These are phyloP conservation scores for Pisolithus microcarpus DNA, from an alignment of 768 basidiomycete genomes.

Conservation along the genomic window DNA sequence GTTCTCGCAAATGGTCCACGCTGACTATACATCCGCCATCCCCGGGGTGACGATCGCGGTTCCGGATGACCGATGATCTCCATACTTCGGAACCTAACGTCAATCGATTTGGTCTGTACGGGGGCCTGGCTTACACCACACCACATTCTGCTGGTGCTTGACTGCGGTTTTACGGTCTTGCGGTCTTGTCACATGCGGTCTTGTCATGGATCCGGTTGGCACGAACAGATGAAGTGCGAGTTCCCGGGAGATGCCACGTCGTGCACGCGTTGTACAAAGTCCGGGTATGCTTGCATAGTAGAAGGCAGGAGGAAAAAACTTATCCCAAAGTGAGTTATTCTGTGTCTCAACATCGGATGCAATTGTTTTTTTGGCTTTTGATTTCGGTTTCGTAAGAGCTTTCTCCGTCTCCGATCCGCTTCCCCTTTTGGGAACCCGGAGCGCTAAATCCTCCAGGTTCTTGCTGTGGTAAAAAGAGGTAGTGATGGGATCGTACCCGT, in stretches of 20 bases:
- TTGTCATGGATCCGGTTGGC: conserved; percentile 12
- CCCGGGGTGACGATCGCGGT: too few relatives aligned
- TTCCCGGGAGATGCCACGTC: conserved; percentile 66
- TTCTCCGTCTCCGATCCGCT: background rate
- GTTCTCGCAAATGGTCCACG: background rate
- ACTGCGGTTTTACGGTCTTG: conserved; percentile 10
- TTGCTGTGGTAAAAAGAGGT: background rate
- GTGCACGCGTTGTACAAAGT: conserved; percentile 69
- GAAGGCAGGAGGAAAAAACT: conserved; percentile 76
- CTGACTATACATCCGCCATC: background rate
- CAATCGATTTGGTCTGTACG: background rate
- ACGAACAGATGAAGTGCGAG: conserved; percentile 74
- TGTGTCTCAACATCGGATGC: too few relatives aligned
- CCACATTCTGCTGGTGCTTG: background rate
- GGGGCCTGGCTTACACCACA: background rate
- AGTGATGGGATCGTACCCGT: conserved; percentile 1
- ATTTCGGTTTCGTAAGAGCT: conserved; percentile 7
- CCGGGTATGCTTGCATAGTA: conserved; percentile 73
- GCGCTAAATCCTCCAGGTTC: conserved; percentile 12
- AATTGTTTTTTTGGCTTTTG: conserved; percentile 15
- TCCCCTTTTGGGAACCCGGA: conserved; percentile 20
- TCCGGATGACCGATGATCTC: too few relatives aligned
- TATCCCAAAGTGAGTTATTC: conserved; percentile 80
- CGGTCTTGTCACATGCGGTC: too few relatives aligned
- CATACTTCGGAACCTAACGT: background rate